These are phyloP conservation scores for Camellia sinensis DNA, from an alignment of 148 eudicot species.

Conservation along the genomic window DNA sequence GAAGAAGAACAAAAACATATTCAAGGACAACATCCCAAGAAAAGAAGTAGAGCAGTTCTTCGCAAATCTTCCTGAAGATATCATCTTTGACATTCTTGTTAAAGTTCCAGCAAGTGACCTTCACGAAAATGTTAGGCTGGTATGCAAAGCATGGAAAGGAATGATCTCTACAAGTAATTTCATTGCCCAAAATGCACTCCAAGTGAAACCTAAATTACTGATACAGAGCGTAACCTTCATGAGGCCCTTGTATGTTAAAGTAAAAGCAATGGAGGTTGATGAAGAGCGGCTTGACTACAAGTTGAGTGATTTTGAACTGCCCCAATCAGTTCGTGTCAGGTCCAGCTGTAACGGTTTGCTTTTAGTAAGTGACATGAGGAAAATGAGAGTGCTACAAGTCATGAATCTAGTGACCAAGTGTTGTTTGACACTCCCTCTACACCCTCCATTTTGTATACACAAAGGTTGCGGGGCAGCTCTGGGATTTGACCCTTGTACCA, in stretches of 20 bases:
- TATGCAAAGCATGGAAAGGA: constrained; percentile 10
- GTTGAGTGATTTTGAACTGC: not conserved
- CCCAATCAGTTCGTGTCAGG: too few relatives aligned
- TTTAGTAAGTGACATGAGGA: not conserved
- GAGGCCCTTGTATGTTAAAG: not conserved
- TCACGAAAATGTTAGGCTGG: not conserved
- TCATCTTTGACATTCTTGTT: not conserved
- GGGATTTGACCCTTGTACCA: not conserved
- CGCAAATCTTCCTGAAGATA: not conserved
- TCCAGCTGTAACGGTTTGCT: constrained; percentile 12
- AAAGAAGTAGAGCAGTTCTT: not conserved
- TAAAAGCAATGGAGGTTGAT: not conserved
- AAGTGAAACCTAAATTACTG: not conserved
- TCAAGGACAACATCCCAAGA: not conserved
- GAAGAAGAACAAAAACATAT: not conserved
- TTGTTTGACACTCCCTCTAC: not conserved
- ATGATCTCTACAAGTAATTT: not conserved
- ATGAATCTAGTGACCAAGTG: constrained; percentile 1
- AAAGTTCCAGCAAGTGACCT: not conserved
- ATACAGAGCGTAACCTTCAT: not conserved
- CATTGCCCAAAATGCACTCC: not conserved
- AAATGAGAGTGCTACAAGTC: not conserved
- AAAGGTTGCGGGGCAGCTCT: not conserved
- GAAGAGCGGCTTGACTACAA: constrained; percentile 1
- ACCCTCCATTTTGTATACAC: not conserved